Conservation (phyloP, 1,139 yeast genomes). For the Diutina rugosa region DNA sequence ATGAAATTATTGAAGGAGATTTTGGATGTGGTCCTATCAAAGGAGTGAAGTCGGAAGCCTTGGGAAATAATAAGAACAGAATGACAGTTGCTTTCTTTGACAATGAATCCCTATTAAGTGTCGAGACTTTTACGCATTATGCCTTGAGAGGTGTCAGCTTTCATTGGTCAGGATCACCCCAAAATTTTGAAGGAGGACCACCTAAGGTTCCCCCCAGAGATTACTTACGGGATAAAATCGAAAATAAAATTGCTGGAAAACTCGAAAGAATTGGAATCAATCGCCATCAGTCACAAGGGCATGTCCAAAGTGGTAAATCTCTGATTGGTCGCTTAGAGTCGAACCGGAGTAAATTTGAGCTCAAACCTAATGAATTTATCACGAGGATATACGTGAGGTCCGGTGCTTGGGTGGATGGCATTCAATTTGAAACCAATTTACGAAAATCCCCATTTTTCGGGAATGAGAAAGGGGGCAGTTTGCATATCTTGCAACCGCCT, state of each 20-base stretch:
- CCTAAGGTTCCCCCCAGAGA: constrained; percentile 39
- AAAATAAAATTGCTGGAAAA: constrained; percentile 4
- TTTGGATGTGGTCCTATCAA: constrained; percentile 24
- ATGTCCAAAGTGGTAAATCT: neutral
- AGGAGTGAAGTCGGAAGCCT: constrained; percentile 32
- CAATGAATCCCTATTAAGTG: constrained; percentile 20
- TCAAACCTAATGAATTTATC: constrained; percentile 47
- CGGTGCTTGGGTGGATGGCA: constrained; percentile 86
- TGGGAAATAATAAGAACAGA: constrained; percentile 22
- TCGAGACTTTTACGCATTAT: constrained; percentile 56
- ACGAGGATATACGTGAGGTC: constrained; percentile 50
- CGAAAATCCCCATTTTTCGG: constrained; percentile 44
- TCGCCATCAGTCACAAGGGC: neutral
- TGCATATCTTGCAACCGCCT: constrained; percentile 49
- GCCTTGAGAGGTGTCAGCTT: constrained; percentile 65
- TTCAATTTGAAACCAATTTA: constrained; percentile 46
- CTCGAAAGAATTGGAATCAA: neutral
- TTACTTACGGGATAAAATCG: constrained; percentile 20
- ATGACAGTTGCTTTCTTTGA: constrained; percentile 19
- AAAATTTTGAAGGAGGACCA: constrained; percentile 2
- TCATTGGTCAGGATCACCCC: constrained; percentile 7
- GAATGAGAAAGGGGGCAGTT: constrained; percentile 54
- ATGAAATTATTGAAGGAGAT: constrained; percentile 20
- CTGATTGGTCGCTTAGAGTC: constrained; percentile 13
- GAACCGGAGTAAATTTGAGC: constrained; percentile 40